Evolutionary conservation across 805 yeast species (phyloP), one percentile per base, ranked within the genome.

Genomic region (Candida boleticola): DNA sequence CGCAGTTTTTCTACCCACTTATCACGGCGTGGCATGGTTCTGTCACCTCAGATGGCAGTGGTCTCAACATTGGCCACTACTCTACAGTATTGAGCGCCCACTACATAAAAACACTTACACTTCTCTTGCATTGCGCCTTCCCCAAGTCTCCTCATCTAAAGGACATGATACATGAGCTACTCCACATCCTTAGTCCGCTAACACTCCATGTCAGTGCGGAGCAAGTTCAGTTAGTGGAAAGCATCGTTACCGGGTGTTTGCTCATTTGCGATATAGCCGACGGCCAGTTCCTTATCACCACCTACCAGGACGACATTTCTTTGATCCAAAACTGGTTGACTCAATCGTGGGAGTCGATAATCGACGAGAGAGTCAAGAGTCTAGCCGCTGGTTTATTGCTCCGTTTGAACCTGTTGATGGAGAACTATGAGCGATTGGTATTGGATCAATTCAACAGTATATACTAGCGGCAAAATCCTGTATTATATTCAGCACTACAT

Each of bases 131-230:
- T 40, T 64, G 80, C 38, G 79, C 85, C 0, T 74, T 77, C 45
- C 89, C 88, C 1, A 63, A 79, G 2, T 62, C 78, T 0, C 48
- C 62, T 1, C 74, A 77, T 34, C 53, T 80, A 19, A 55, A 63
- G 1, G 85, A 77, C 29, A 82, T 85, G 87, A 66, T 77, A 1
- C 54, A 61, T 2, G 89, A 83, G 47, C 59, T 73, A 41, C 46
- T 83, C 5, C 49, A 58, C 0, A 54, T 79, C n/a, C 46, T 56
- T 4, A 47, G 46, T 1, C 61, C 65, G 0, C 29, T 63, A 1
- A 39, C 51, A n/a, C 50, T 45, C 22, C 45, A 37, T 18, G 43
- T 57, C 2, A 40, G 29, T 1, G n/a, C 51, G 5, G 69, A 64
- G 5, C 61, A 68, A 41, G 22, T 64, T 6, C 71, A 57, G 42